Conservation (phyloP, 805 yeast species). For the Sugiyamaella marilandica region DNA sequence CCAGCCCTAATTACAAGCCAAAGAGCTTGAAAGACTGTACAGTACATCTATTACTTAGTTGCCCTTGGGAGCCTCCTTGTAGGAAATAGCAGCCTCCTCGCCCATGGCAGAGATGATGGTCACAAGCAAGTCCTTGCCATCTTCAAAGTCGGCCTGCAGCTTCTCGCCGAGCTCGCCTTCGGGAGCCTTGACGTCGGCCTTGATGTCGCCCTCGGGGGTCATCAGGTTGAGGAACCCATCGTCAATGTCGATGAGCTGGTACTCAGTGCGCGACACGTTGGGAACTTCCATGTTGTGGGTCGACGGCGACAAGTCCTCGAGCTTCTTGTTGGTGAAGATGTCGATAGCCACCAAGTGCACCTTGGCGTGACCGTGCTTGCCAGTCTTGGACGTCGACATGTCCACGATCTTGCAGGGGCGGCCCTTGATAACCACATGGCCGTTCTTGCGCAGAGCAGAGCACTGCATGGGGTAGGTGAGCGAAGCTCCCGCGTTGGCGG, state of each 20-base stretch:
- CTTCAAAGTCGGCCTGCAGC: constrained; percentile 90
- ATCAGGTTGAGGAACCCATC: constrained; percentile 96
- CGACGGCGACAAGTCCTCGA: constrained; percentile 99
- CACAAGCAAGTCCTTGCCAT: constrained; percentile 95
- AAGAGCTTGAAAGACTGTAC: not conserved
- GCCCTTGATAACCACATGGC: constrained; percentile 96
- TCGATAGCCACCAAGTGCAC: constrained; percentile 99
- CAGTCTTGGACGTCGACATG: constrained; percentile 99
- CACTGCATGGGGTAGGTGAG: constrained; percentile 98
- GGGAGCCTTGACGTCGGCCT: constrained; percentile 98
- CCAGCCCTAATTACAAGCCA: not conserved
- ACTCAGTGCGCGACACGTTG: constrained; percentile 92
- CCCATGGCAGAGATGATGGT: constrained; percentile 98
- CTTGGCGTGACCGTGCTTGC: constrained; percentile 99
- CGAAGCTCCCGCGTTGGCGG: constrained; percentile 99
- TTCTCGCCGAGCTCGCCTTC: constrained; percentile 96
- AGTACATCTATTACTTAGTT: constrained; percentile 12
- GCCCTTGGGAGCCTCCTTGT: constrained; percentile 94
- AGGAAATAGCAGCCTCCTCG: constrained; percentile 98
- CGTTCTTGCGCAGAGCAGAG: constrained; percentile 99
- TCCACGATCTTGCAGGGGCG: constrained; percentile 99
- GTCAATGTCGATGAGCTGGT: constrained; percentile 92
- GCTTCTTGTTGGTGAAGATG: constrained; percentile 98
- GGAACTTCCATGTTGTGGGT: constrained; percentile 99
- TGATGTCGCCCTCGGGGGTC: constrained; percentile 97